A percentile compares a stretch with the other conserved stretches of the same genome.
Conservation (phyloP, 768 basidiomycete species). For the Gymnopilus junonius region DNA sequence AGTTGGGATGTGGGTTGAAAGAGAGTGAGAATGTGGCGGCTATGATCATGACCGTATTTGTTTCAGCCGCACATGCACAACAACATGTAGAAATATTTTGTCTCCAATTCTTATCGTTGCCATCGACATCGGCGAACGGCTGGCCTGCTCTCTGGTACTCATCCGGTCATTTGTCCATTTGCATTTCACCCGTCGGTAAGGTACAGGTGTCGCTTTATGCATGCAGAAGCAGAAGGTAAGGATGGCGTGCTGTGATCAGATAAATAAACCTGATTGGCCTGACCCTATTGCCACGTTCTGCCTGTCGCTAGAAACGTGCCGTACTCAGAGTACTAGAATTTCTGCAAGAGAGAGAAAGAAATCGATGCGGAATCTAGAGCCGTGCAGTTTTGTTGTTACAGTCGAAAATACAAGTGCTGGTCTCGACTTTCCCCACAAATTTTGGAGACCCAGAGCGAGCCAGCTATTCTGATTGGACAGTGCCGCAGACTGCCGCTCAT, state of each 20-base stretch:
- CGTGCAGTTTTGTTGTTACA: too few relatives aligned
- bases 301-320: constrained; percentile 5
- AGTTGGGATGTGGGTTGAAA: neutral
- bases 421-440: too few relatives aligned
- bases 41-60: constrained; percentile 4
- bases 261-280: neutral
- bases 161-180: neutral
- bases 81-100: neutral
- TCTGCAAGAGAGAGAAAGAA: too few relatives aligned
- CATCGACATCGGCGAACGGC: neutral
- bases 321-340: too few relatives aligned
- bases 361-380: too few relatives aligned
- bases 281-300: neutral
- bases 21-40: neutral
- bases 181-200: neutral
- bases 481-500: too few relatives aligned
- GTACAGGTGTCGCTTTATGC: neutral
- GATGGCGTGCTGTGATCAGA: neutral
- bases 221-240: neutral
- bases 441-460: too few relatives aligned
- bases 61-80: constrained; percentile 4
- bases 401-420: too few relatives aligned
- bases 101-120: neutral
- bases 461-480: too few relatives aligned
- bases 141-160: neutral